These are phyloP conservation scores for Pseudogymnoascus sp. DNA, from an alignment of 2,329 filamentous ascomycete genomes.

Conservation along the genomic window DNA sequence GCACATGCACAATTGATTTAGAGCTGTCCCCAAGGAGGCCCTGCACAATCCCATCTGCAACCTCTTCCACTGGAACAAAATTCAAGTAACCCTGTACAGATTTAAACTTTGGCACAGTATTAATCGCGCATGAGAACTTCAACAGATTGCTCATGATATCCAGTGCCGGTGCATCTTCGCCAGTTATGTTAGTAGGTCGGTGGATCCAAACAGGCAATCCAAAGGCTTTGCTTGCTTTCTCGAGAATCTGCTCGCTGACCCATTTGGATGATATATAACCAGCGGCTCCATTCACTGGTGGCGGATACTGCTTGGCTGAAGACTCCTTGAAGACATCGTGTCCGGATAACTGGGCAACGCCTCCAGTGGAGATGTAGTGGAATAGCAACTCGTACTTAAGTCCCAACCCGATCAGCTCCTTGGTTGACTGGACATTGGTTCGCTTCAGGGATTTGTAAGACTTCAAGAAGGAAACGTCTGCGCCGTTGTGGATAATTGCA, in stretches of 20 bases:
- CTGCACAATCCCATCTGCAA: slow-evolving; percentile 8
- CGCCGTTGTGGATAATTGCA: slow-evolving; percentile 47
- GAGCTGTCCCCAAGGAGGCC: not conserved
- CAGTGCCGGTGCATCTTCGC: slow-evolving; percentile 9
- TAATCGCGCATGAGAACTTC: slow-evolving; percentile 7
- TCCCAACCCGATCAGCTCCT: slow-evolving; percentile 29
- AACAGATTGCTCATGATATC: slow-evolving; percentile 14
- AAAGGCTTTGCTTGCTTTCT: slow-evolving; percentile 16
- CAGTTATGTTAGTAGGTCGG: slow-evolving; percentile 20
- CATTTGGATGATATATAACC: slow-evolving; percentile 32
- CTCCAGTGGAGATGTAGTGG: slow-evolving; percentile 33
- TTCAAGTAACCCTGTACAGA: slow-evolving; percentile 8
- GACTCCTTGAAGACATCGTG: not conserved
- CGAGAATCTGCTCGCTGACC: slow-evolving; percentile 30
- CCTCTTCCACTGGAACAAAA: slow-evolving; percentile 6
- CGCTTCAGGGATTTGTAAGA: slow-evolving; percentile 30
- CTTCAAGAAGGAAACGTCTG: slow-evolving; percentile 34
- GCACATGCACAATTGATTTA: not conserved
- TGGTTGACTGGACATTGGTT: slow-evolving; percentile 32
- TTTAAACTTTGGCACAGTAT: slow-evolving; percentile 10
- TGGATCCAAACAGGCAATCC: slow-evolving; percentile 26
- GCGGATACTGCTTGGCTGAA: slow-evolving; percentile 15
- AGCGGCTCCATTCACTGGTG: slow-evolving; percentile 22
- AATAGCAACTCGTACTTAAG: slow-evolving; percentile 27
- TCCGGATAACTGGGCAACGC: slow-evolving; percentile 16